phyloP scores from a whole-genome alignment of 306 rosid genomes.

The Pterocarpus macrocarpus region DNA sequence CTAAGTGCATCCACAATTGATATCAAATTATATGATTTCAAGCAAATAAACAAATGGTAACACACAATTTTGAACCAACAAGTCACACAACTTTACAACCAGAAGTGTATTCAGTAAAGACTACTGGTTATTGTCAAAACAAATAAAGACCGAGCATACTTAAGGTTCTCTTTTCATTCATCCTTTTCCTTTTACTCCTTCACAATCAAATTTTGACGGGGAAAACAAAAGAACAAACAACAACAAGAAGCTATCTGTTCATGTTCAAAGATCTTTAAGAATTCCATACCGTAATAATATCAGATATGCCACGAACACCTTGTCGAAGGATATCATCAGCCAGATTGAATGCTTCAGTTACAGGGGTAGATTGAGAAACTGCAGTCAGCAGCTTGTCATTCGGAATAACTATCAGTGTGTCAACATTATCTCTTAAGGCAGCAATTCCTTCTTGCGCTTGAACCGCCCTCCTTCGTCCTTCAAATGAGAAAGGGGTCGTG shows the following conservation, averaged over 20 bases:
- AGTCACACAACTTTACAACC: conserved; percentile 5
- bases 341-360: conserved; percentile 96
- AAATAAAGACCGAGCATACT: conserved; percentile 20
- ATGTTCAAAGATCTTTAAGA: conserved; percentile 22
- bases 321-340: conserved; percentile 99
- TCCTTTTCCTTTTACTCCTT: conserved; percentile 36
- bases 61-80: conserved; percentile 17
- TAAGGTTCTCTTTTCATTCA: conserved; percentile 8
- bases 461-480: conserved; percentile 97
- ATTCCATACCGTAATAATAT: conserved; percentile 90
- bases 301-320: conserved; percentile 99
- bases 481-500: conserved; percentile 97
- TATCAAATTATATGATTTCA: conserved; percentile 15
- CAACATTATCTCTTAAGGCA: conserved; percentile 95
- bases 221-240: conserved; percentile 3
- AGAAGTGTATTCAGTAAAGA: not conserved
- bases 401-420: conserved; percentile 96
- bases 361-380: conserved; percentile 95
- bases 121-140: conserved; percentile 14
- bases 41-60: conserved; percentile 31
- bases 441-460: conserved; percentile 99
- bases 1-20: conserved; percentile 17
- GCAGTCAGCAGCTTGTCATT: conserved; percentile 98
- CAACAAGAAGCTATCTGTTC: conserved; percentile 14
- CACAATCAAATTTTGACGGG: conserved; percentile 27